Evolutionary conservation across 2,329 filamentous ascomycete species (phyloP), one percentile per base, ranked within the genome.

Genomic region (Tolypocladium sp.): DNA sequence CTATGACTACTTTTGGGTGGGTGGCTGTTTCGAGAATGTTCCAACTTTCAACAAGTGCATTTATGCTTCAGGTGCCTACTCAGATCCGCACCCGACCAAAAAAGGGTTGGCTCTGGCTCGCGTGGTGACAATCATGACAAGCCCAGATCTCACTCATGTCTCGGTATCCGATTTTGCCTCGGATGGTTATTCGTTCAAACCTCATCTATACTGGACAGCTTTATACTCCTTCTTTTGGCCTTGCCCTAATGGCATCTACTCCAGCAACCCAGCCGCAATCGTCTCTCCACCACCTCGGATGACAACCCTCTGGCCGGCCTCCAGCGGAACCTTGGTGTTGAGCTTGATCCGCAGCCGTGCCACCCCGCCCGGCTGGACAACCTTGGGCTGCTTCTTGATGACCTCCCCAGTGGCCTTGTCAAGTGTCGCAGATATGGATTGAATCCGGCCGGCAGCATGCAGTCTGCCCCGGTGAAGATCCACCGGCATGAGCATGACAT

Each of bases 381-480:
- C 85, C 71, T 88, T 88, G 0, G 92, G 92, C 69, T 87, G 91
- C 78, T 91, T 95, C 79, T 92, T 95, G 49, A 86, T 69, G 1
- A 88, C 76, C n/a, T 82, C 80, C 0, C 92, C 93, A 1, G 83
- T 90, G 10, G 81, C 79, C 74, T 95, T 95, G 72, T 97, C 90
- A 51, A 97, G 73, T 2, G 86, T 80, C 0, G 89, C 90, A 10
- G 88, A 75, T 63, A 97, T 80, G 62, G 85, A 82, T 57, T 81
- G 80, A 46, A 99, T 89, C 55, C 84, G 83, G 0, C 90, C 94
- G 0, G 90, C 82, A 0, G 87, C 85, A 71, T 96, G 90, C 56
- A 97, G 75, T 10, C 92, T 82, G 0, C 94, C 94, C 25, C 91
- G 81, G 71, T 97, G 92, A 10, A 99, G 85, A 68, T 97, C 93